Base-by-base conservation (phyloP, 2,329 filamentous ascomycete genomes). In the Drechmeria coniospora region DNA sequence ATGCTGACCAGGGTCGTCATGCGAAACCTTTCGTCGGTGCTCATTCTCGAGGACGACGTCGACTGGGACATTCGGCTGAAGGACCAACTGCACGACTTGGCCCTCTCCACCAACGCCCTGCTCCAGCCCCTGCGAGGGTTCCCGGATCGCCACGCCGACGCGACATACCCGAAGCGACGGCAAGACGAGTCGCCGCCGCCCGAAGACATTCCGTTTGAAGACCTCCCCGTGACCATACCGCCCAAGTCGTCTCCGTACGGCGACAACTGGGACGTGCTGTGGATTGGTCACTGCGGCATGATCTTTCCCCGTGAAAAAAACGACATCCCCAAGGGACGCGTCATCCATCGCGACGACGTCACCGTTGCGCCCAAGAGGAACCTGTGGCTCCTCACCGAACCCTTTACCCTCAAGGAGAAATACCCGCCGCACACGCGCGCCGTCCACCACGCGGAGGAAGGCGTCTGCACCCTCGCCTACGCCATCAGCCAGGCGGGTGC, bases 41-140 rank as follows among this genome's bases (percentile, higher is more conserved):
- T 71, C 2, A 61, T 70, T 15, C 41, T 71, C 14, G 67, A 71
- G 39, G 66, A 71, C 36, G 66, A 71, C 31, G 55, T 59, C 13
- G 66, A 71, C 44, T 71, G 66, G 67, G 66, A 71, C 29, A 43
- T 68, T 10, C 49, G 54, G 0, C 43, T 71, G 14, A 61, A 61
- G 20, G 27, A 44, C 0, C 66, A 71, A 36, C 51, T 70, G 10
- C 49, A 39, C 16, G 35, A 47, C 25, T 56, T 61, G 19, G 53
- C 59, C 1, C 36, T 40, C 11, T 53, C 55, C 0, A 44, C 50
- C 2, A 46, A 43, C n/a, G 46, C 45, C 1, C 51, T 54, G 16
- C 44, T 42, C 3, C 51, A 56, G 27, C 50, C 52, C 2, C 22
- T 42, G 4, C 21, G 21, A 4, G 30, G 35, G n/a, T n/a, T n/a